A percentile compares a stretch with the other conserved stretches of the same genome.
phyloP scores from a whole-genome alignment of 2,329 filamentous ascomycete genomes.

The Penicillium sp. region DNA sequence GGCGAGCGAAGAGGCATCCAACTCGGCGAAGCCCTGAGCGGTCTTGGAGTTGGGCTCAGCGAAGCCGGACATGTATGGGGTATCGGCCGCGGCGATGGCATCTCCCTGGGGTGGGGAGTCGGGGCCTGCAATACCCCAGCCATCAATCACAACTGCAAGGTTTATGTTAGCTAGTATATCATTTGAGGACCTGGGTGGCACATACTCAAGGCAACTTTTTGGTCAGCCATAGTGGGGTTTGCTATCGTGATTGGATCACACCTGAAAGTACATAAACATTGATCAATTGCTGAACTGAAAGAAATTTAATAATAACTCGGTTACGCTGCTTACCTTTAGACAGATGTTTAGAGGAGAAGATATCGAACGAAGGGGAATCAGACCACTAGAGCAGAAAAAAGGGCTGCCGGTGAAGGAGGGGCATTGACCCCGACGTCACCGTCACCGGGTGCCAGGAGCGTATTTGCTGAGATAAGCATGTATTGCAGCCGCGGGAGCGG shows the following conservation, averaged over 20 bases:
- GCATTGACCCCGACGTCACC: constrained; percentile 32
- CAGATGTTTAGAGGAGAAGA: constrained; percentile 13
- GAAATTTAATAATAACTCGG: not conserved
- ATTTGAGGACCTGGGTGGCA: constrained; percentile 24
- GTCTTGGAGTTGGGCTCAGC: constrained; percentile 57
- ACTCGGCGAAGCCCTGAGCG: constrained; percentile 75
- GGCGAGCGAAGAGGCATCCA: constrained; percentile 90
- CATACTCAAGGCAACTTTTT: constrained; percentile 61
- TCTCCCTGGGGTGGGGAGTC: constrained; percentile 80
- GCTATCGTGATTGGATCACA: constrained; percentile 12
- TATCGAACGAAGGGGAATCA: constrained; percentile 3
- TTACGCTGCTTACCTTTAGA: constrained; percentile 8
- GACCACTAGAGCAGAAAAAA: constrained; percentile 10
- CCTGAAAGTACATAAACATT: constrained; percentile 5
- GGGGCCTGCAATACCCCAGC: constrained; percentile 82
- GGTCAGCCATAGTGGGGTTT: constrained; percentile 52
- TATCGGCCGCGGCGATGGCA: constrained; percentile 87
- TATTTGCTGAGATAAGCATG: constrained; percentile 1
- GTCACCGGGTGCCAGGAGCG: constrained; percentile 7
- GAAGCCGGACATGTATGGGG: constrained; percentile 89
- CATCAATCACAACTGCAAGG: constrained; percentile 86
- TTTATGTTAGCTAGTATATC: constrained; percentile 11
- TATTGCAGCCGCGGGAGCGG: not conserved
- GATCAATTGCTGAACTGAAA: constrained; percentile 17
- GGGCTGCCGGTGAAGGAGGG: constrained; percentile 27